Evolutionary conservation across 495 filamentous ascomycete species (phyloP), one percentile per base, ranked within the genome.

Genomic region (Melanomma pulvis-pyrius): DNA sequence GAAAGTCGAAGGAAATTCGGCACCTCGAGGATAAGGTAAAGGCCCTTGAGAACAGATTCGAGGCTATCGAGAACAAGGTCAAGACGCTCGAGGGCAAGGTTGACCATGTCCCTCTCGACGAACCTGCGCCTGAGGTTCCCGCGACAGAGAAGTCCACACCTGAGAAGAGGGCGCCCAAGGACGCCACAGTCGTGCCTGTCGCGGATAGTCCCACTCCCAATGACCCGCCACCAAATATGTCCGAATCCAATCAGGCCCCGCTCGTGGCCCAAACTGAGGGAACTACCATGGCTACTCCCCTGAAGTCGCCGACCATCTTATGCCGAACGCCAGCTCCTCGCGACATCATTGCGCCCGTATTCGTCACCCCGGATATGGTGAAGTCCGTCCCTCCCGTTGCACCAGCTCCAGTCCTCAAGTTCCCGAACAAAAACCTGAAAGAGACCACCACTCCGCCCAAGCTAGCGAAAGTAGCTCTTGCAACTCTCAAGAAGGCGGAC

Each of bases 401-500:
- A 44, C 54, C 54, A 12, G 54, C 54, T 11, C 54, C 54, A 7
- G 36, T 44, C 3, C 54, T 58, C 9, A 44, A 41, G 30, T 36
- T 58, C 32, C 32, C 32, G 6, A 36, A 36, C 32, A 36, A 36
- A 13, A 36, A 13, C 13, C 32, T 36, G 32, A 36, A 36, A 36
- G 13, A 36, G 54, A 30, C 17, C 30, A 34, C 36, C 8, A 21
- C 30, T n/a, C 22, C 17, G 36, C 19, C 54, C 29, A 46, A 41
- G 7, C 32, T 48, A 41, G 8, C 8, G 34, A 48, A 48, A 48
- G 7, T 7, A 21, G 46, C 46, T 6, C 32, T 17, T 7, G 7
- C 46, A 5, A 48, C 46, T 8, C 4, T 11, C n/a, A 48, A 13
- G 13, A 36, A 36, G 32, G 32, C 32, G 13, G 32, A 6, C 32